Base-by-base conservation (phyloP, 805 yeast genomes). In the Ogataea kodamae region DNA sequence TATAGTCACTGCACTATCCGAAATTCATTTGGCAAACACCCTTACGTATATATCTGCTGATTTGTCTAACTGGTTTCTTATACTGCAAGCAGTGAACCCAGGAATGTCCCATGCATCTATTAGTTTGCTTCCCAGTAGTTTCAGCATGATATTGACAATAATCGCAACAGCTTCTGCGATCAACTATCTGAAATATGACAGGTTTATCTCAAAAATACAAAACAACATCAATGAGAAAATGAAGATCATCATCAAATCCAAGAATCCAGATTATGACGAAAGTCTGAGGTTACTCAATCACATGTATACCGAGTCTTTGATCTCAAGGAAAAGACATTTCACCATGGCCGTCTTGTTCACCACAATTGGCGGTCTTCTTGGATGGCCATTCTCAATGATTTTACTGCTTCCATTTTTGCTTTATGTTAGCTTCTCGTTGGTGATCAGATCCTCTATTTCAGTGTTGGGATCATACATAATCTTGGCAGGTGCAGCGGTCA, bases 51-150 rank as follows among this genome's bases (percentile, higher is more conserved):
- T 67, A 42, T 54, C 68, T 22, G 18, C 44, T 22, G 47, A 57
- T 30, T 58, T 74, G 9, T 79, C 84, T 1, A 64, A 62, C 32
- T 70, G 80, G 72, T 88, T 78, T 63, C 48, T 83, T 16, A 48
- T 81, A n/a, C 73, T 80, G 44, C 72, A 77, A 20, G 57, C 76
- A 5, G 55, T 78, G 13, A 70, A 81, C 9, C 81, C 96, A 0
- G 97, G 96, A 1, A 78, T 87, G 81, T 76, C 83, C 24, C 96
- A 87, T 57, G 92, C 96, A 1, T 72, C 95, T 5, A 81, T 84
- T 2, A 81, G 92, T n/a, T 67, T 85, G 24, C 64, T 90, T 16
- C 97, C 97, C 2, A 83, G 95, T 7, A 67, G 88, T 0, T 74
- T 84, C 49, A 89, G 90, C 22, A 71, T 82, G 74, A 58, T 69